These are phyloP conservation scores for Erysimum cheiri DNA, from an alignment of 441 rosid genomes.

Conservation along the genomic window DNA sequence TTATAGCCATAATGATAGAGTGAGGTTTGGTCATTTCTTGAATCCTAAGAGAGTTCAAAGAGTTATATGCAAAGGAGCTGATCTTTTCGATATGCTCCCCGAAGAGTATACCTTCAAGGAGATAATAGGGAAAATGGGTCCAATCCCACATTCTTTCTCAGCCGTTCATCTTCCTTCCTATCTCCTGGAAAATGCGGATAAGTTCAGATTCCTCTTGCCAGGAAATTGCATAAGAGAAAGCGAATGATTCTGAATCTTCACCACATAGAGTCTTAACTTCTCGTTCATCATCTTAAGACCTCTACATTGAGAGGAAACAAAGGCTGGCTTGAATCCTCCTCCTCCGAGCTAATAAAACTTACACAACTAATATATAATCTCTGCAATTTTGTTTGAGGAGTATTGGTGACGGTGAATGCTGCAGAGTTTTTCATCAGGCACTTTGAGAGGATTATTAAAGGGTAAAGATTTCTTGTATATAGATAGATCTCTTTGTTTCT, in stretches of 20 bases:
- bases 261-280: slow-evolving; percentile 17
- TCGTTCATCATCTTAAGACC: slow-evolving; percentile 22
- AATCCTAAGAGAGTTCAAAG: slow-evolving; percentile 86
- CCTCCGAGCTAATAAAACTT: slow-evolving; percentile 30
- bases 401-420: slow-evolving; percentile 33
- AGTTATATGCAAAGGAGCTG: slow-evolving; percentile 88
- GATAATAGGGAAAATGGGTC: slow-evolving; percentile 95
- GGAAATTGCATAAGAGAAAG: slow-evolving; percentile 82
- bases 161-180: slow-evolving; percentile 92
- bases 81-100: slow-evolving; percentile 93
- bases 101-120: slow-evolving; percentile 96
- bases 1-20: slow-evolving; percentile 90
- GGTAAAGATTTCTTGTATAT: slow-evolving; percentile 37
- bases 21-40: slow-evolving; percentile 78
- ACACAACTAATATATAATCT: slow-evolving; percentile 33
- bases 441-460: slow-evolving; percentile 29
- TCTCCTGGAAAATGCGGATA: slow-evolving; percentile 81
- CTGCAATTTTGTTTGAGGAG: slow-evolving; percentile 37
- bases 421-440: slow-evolving; percentile 34
- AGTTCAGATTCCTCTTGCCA: slow-evolving; percentile 85
- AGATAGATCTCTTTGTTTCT: slow-evolving; percentile 41
- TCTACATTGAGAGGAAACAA: slow-evolving; percentile 35
- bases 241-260: slow-evolving; percentile 46
- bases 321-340: slow-evolving; percentile 32
- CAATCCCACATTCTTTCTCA: slow-evolving; percentile 90